Conservation (phyloP, 225 moss, liverwort and hornwort genomes). For the Lunularia cruciata region DNA sequence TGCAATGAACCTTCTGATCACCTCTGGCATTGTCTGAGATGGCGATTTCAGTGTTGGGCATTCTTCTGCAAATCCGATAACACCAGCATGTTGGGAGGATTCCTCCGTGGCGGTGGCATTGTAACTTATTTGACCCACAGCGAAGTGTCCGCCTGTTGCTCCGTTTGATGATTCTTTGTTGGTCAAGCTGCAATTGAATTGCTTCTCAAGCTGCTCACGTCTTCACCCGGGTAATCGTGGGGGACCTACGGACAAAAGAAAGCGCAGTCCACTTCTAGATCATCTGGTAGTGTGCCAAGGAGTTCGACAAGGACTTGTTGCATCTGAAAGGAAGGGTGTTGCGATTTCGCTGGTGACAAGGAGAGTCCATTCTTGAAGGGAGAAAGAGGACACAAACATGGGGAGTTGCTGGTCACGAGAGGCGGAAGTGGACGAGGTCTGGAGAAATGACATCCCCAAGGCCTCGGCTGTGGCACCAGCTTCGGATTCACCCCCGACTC, state of each 20-base stretch:
- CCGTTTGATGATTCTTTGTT: no score
- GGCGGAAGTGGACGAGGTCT: slow-evolving; percentile 11
- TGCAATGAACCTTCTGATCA: background rate
- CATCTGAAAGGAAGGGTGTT: background rate
- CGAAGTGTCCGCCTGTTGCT: no score
- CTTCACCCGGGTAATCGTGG: no score
- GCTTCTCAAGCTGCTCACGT: no score
- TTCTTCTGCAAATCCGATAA: slow-evolving; percentile 10
- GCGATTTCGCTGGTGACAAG: no score
- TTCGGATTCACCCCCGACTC: slow-evolving; percentile 18
- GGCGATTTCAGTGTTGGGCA: background rate
- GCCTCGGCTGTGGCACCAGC: slow-evolving; percentile 44
- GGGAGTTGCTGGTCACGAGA: slow-evolving; percentile 40
- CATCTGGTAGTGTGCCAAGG: no score
- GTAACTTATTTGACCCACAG: no score
- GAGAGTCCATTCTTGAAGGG: background rate
- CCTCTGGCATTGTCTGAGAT: background rate
- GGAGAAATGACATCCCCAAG: slow-evolving; percentile 41
- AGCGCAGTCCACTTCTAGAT: no score
- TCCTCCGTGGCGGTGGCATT: slow-evolving; percentile 8
- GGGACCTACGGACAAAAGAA: no score
- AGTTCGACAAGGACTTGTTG: no score
- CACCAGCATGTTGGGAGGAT: background rate
- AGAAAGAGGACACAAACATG: slow-evolving; percentile 22
- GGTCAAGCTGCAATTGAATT: no score